Evolutionary conservation across 1,284 basidiomycete genomes (phyloP), one percentile per base, ranked within the genome.

Genomic region (Irpex sp.): DNA sequence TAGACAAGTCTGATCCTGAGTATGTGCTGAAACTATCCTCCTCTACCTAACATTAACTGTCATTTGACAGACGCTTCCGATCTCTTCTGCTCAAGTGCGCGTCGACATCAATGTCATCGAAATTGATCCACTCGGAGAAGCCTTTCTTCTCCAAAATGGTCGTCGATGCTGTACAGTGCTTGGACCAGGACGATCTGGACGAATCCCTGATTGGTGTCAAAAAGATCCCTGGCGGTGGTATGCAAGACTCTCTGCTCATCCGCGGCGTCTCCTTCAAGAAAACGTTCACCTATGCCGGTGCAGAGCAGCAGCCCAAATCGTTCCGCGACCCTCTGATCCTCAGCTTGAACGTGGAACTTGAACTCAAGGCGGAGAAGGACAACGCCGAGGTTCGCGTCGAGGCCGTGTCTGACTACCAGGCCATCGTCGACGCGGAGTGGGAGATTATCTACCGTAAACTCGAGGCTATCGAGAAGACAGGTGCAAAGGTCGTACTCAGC

Each of bases 101-200:
- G 47, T 90, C 95, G 33, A 99, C 97, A 6, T 96, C 96, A 48
- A 98, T 99, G 96, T 98, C 96, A 19, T 98, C 96, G 64, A 99
- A 99, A 78, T 86, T 99, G 65, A 98, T 99, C 68, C 96, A 98
- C 74, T 95, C 94, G 47, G 95, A 98, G 79, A 98, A 97, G 72
- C 96, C 96, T 4, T 99, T 99, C 81, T 99, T 99, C 81, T 91
- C 95, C 36, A 88, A 93, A 67, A 99, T 99, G 96, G 97, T 98
- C 60, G 97, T 99, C 55, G 93, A 99, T 72, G 95, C 97, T 48
- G 95, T 99, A 52, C 84, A 89, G 66, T 93, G 87, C 62, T 82
- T 99, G 53, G 95, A 99, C 78, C 94, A 93, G 72, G 83, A 91
- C 55, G 95, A 98, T 71, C 83, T 99, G 56, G 94, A 99, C 75